Evolutionary conservation across 768 basidiomycete genomes (phyloP).

Genomic region (Mycena crocata): DNA sequence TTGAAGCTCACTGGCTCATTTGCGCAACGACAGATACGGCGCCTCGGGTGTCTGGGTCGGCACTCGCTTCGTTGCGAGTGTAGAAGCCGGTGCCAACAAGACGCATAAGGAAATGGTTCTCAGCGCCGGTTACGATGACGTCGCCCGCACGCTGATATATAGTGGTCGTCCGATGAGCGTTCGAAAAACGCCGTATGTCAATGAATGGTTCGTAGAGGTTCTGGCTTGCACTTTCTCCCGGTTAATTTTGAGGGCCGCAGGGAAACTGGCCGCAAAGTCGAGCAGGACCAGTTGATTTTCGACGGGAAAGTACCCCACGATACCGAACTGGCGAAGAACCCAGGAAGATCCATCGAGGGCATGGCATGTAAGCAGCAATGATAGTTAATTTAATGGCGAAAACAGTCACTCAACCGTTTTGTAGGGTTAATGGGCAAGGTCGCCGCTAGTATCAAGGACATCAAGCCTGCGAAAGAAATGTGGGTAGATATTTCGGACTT

Average conservation of each 20-base stretch:
- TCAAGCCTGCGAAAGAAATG: constrained; percentile 90
- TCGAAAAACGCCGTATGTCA: constrained; percentile 82
- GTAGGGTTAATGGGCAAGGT: constrained; percentile 85
- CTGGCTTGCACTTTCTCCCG: neutral
- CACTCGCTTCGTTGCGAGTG: constrained; percentile 87
- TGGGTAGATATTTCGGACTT: constrained; percentile 51
- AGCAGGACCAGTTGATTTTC: constrained; percentile 68
- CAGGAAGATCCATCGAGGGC: constrained; percentile 72
- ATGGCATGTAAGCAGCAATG: constrained; percentile 61
- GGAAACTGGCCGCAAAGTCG: constrained; percentile 71
- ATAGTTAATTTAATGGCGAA: constrained; percentile 6
- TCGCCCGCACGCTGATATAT: constrained; percentile 77
- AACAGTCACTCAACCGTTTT: neutral
- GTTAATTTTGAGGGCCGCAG: constrained; percentile 42
- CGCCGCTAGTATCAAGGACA: constrained; percentile 78
- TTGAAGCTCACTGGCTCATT: neutral
- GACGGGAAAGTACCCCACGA: constrained; percentile 83
- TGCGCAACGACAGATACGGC: constrained; percentile 65
- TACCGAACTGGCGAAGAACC: constrained; percentile 74
- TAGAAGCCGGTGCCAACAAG: constrained; percentile 82
- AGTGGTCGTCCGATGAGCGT: constrained; percentile 86
- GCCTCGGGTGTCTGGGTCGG: constrained; percentile 91
- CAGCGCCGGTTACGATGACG: constrained; percentile 81
- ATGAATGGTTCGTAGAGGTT: constrained; percentile 64
- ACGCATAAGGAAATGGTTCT: constrained; percentile 77